Evolutionary conservation across 768 basidiomycete species (phyloP), one percentile per base, ranked within the genome.

Genomic region (Russula brevipes): DNA sequence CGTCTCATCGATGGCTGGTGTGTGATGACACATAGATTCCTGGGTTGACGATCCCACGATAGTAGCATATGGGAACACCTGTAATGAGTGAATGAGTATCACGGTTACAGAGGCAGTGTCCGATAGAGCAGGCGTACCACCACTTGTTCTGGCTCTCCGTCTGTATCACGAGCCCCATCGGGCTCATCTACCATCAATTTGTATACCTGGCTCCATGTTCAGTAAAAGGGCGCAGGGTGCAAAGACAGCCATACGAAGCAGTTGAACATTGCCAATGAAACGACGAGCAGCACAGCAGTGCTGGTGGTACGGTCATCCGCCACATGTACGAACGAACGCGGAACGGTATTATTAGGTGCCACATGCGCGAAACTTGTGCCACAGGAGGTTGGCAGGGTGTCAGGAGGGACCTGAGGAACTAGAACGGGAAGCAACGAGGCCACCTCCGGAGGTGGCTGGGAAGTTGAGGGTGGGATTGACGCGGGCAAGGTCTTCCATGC

Each of bases 131-230:
- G 36, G 19, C 52, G 14, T 45, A 63, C 62, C 33, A 30, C 35
- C 45, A 14, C 10, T 9, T 42, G 57, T 11, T 47, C 57, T 12
- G 39, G 42, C 16, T 33, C 39, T 53, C 8, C 39, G 12, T 63
- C 47, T 24, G 33, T 5, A 35, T 30, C 17, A 35, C n/a, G 59
- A 46, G 38, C n/a, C 38, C 10, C 51, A n/a, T 47, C 24, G 16
- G 44, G 4, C 16, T n/a, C 35, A 30, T 59, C 16, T 4, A 50
- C 33, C 44, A 64, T 51, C 12, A 60, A 45, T 7, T 17, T 49
- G 42, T 55, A 60, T 16, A 64, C 53, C 63, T 64, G 53, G 5
- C 12, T n/a, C 42, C 31, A 45, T n/a, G n/a, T 30, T 60, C 30
- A 60, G 59, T 47, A 33, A 17, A 12, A 35, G n/a, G 8, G 51